Evolutionary conservation across 2,329 filamentous ascomycete genomes (phyloP).

Genomic region (Byssoonygena ceratinophila): DNA sequence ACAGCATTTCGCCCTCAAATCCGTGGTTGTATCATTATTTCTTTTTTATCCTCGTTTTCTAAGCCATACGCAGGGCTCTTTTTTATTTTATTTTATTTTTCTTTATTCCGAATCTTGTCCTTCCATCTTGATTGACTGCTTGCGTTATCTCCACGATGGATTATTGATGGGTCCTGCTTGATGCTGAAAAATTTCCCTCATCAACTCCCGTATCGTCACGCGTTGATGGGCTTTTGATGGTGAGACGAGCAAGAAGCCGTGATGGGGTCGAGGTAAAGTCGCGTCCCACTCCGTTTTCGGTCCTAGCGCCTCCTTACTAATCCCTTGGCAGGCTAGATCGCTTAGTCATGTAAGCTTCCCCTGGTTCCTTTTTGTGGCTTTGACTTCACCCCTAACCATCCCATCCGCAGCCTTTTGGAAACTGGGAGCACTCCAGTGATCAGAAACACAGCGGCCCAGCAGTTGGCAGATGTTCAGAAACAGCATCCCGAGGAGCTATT

Average conservation of each 20-base stretch:
- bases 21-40: neutral
- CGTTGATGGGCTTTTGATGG: conserved; percentile 17
- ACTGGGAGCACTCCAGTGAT: conserved; percentile 94
- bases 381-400: neutral
- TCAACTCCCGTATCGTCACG: conserved; percentile 17
- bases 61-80: neutral
- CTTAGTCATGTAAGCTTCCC: conserved; percentile 62
- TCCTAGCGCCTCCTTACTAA: conserved; percentile 11
- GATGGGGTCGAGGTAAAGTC: conserved; percentile 15
- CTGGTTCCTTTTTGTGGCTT: neutral
- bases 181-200: too few species aligned
- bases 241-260: neutral
- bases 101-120: too few species aligned
- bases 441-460: conserved; percentile 90
- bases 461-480: conserved; percentile 95
- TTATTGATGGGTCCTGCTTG: too few species aligned
- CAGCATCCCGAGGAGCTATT: conserved; percentile 96
- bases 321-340: conserved; percentile 58
- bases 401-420: conserved; percentile 64
- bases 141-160: neutral
- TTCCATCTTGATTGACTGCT: too few species aligned
- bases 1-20: neutral
- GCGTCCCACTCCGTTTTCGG: neutral
- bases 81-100: neutral
- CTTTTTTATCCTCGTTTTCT: conserved; percentile 17